Percentiles rank a stretch among this genome's conserved stretches.
phyloP scores from a whole-genome alignment of 257 asterid species.

The Solanum dulcamara region DNA sequence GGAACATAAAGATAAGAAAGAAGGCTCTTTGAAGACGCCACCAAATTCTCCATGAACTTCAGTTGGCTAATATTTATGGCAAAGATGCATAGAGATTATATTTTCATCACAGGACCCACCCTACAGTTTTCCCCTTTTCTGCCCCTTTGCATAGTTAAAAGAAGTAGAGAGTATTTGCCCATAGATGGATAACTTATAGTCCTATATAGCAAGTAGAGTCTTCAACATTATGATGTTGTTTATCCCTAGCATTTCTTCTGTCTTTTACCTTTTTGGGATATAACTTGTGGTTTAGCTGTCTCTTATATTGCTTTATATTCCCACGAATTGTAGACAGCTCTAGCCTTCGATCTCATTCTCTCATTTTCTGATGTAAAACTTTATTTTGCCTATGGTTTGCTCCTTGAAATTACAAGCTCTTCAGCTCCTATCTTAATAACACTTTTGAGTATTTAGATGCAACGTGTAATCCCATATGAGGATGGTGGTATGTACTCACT shows the following conservation, averaged over 20 bases:
- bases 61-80: slow-evolving; percentile 17
- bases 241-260: neutral
- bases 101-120: neutral
- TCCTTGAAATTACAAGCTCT: neutral
- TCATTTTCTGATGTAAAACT: neutral
- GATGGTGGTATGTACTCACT: neutral
- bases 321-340: neutral
- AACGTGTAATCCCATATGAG: neutral
- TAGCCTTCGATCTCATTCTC: neutral
- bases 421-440: neutral
- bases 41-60: slow-evolving; percentile 65
- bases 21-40: slow-evolving; percentile 46
- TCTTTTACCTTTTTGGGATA: neutral
- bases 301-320: neutral
- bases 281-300: neutral
- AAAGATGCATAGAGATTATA: neutral
- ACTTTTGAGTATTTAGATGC: neutral
- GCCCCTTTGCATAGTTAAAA: neutral
- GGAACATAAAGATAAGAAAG: slow-evolving; percentile 32
- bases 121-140: neutral
- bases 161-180: neutral
- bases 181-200: neutral
- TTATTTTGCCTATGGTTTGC: neutral
- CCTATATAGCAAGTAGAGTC: neutral
- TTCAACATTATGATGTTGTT: neutral